phyloP scores from a whole-genome alignment of 2,329 filamentous ascomycete species.

The Tolypocladium capitatum region DNA sequence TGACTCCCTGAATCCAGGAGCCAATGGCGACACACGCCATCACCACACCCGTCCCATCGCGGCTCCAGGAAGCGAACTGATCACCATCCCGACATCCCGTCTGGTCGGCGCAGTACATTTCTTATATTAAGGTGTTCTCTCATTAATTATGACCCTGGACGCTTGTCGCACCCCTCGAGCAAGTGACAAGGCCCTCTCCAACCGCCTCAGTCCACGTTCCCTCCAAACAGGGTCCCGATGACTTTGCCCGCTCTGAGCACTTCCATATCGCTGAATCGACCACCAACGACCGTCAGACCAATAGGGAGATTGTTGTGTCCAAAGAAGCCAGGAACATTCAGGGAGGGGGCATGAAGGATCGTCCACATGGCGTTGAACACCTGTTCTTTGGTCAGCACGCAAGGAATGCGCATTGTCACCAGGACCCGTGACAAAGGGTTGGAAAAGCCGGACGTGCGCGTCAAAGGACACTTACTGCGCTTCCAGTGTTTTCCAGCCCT shows the following conservation, averaged over 20 bases:
- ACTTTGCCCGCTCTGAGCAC: conserved; percentile 28
- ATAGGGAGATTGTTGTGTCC: conserved; percentile 42
- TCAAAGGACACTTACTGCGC: conserved; percentile 14
- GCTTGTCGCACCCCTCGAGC: neutral
- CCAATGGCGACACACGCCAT: too few species aligned
- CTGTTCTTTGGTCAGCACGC: conserved; percentile 18
- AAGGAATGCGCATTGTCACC: conserved; percentile 16
- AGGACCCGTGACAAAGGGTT: neutral
- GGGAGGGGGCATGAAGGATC: conserved; percentile 44
- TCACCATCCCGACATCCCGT: too few species aligned
- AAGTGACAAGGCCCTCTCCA: neutral
- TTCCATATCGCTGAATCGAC: conserved; percentile 31
- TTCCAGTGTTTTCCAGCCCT: conserved; percentile 39
- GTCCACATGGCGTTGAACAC: conserved; percentile 8
- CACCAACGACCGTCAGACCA: conserved; percentile 39
- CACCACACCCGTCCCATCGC: too few species aligned
- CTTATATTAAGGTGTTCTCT: too few species aligned
- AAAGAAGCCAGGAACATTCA: conserved; percentile 52
- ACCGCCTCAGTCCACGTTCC: neutral
- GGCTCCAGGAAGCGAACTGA: too few species aligned
- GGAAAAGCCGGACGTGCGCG: too few species aligned
- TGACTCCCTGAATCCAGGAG: too few species aligned
- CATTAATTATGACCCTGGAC: too few species aligned
- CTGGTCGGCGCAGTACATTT: too few species aligned
- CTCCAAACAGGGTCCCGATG: conserved; percentile 19